Conservation (phyloP, 2,329 filamentous ascomycete genomes). For the Colletotrichum sp. region DNA sequence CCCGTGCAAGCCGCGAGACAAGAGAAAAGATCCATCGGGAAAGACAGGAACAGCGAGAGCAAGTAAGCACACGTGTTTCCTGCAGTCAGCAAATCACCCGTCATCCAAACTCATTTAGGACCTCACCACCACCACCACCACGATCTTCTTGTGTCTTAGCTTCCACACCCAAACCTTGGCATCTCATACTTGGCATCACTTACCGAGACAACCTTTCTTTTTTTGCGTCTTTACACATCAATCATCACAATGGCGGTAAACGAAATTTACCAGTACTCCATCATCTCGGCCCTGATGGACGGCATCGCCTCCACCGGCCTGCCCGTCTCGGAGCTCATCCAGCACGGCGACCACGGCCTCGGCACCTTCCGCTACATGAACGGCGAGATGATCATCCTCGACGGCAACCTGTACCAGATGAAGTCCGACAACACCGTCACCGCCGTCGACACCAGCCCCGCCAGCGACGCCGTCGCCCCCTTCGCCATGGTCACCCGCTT, state of each 20-base stretch:
- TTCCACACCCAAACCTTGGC: background rate
- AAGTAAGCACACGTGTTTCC: background rate
- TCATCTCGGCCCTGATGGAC: slow-evolving; percentile 38
- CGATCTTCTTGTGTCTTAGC: background rate
- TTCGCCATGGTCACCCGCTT: slow-evolving; percentile 38
- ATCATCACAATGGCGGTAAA: slow-evolving; percentile 31
- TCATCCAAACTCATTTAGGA: background rate
- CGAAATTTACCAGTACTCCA: slow-evolving; percentile 37
- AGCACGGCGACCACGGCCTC: slow-evolving; percentile 36
- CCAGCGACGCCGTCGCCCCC: slow-evolving; percentile 28
- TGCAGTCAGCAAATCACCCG: background rate
- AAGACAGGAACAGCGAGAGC: background rate
- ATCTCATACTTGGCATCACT: background rate
- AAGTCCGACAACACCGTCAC: slow-evolving; percentile 34
- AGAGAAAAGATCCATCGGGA: background rate
- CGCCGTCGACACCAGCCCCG: slow-evolving; percentile 23
- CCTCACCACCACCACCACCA: background rate
- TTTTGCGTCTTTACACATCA: background rate
- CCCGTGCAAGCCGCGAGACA: background rate
- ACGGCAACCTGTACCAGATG: slow-evolving; percentile 37
- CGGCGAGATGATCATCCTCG: slow-evolving; percentile 39
- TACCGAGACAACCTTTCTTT: background rate
- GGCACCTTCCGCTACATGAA: slow-evolving; percentile 37
- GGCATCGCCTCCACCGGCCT: slow-evolving; percentile 35
- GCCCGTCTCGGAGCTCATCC: slow-evolving; percentile 29